Conservation (phyloP, 768 basidiomycete species). For the Calocybe indica region DNA sequence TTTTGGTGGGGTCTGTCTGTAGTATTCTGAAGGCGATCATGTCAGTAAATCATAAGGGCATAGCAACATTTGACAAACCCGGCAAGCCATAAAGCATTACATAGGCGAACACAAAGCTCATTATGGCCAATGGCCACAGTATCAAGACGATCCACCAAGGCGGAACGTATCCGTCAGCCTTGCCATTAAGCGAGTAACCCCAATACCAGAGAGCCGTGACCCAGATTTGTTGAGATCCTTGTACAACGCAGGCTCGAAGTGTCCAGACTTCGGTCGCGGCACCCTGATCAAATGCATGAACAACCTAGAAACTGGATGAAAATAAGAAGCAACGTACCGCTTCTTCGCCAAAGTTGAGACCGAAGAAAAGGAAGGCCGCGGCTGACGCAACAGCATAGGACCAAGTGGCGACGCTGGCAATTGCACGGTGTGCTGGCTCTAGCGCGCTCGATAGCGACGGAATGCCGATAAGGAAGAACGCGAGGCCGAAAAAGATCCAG, state of each 20-base stretch:
- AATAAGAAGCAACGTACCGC: conserved; percentile 47
- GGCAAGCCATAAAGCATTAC: conserved; percentile 84
- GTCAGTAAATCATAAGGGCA: conserved; percentile 2
- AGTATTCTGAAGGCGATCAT: conserved; percentile 54
- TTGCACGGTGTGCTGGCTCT: conserved; percentile 51
- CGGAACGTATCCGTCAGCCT: conserved; percentile 42
- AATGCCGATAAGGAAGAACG: conserved; percentile 87
- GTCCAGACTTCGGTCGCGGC: conserved; percentile 96
- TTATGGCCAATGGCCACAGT: conserved; percentile 74
- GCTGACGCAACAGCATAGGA: conserved; percentile 89
- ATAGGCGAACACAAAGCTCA: conserved; percentile 75
- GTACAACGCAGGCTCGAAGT: conserved; percentile 84
- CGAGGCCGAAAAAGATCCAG: conserved; percentile 88
- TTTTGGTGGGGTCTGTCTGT: conserved; percentile 88
- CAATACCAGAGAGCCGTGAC: conserved; percentile 95
- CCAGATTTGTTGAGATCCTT: conserved; percentile 95
- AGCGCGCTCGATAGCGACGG: conserved; percentile 68
- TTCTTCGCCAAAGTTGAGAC: conserved; percentile 96
- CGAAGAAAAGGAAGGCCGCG: conserved; percentile 90
- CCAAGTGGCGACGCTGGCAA: conserved; percentile 83
- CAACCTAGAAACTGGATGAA: conserved; percentile 1
- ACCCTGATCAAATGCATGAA: conserved; percentile 40
- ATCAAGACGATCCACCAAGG: conserved; percentile 86
- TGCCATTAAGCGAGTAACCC: conserved; percentile 74
- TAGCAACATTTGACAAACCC: conserved; percentile 34